These are phyloP conservation scores for Helotiales sp. DNA, from an alignment of 2,329 filamentous ascomycete genomes.

Conservation along the genomic window DNA sequence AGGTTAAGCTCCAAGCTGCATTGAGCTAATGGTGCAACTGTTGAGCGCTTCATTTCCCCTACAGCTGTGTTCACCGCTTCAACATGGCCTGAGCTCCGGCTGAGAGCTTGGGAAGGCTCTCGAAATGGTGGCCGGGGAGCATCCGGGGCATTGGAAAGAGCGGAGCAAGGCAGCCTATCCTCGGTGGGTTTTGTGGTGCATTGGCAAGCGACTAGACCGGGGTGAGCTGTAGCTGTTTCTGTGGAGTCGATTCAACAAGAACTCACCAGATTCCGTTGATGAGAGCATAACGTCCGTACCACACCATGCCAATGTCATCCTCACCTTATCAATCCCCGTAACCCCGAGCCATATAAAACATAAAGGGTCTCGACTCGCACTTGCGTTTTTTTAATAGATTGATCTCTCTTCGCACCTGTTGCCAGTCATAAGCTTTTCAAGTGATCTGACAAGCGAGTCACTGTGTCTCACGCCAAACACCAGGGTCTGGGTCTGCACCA, in stretches of 20 bases:
- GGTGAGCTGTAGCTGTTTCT: too few species aligned
- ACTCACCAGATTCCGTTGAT: background rate
- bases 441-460: background rate
- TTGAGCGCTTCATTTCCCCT: background rate
- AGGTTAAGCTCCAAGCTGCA: background rate
- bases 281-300: background rate
- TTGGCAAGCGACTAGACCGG: background rate
- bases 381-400: slow-evolving; percentile 1
- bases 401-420: background rate
- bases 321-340: too few species aligned
- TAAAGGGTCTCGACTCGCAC: slow-evolving; percentile 3
- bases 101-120: too few species aligned
- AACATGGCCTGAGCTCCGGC: background rate
- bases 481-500: background rate
- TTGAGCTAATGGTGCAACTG: background rate
- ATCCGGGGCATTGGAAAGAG: background rate
- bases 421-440: background rate
- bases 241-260: too few species aligned
- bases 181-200: background rate
- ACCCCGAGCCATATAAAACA: background rate
- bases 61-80: background rate
- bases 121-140: too few species aligned
- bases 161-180: background rate
- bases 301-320: too few species aligned
- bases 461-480: slow-evolving; percentile 6